Conservation (phyloP, 2,329 filamentous ascomycete genomes). For the Penicillium digitatum region DNA sequence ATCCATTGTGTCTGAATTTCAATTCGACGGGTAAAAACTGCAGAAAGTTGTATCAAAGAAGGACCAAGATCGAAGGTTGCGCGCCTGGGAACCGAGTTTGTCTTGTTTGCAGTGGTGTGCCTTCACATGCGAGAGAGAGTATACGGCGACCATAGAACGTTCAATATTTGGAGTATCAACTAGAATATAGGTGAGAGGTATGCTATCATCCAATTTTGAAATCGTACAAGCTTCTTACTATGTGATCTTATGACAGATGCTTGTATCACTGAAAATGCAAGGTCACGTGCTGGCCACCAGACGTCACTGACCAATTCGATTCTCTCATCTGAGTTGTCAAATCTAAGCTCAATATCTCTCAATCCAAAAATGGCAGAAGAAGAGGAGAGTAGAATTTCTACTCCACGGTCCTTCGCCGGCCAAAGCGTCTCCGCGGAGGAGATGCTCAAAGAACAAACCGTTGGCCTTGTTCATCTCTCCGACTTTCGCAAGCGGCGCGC, state of each 20-base stretch:
- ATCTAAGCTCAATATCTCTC: conserved; percentile 2
- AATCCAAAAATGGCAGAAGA: conserved; percentile 28
- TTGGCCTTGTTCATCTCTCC: conserved; percentile 84
- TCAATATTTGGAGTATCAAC: too few species aligned
- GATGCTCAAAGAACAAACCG: conserved; percentile 76
- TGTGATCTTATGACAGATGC: not conserved
- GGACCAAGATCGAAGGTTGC: conserved; percentile 13
- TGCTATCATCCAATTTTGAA: too few species aligned
- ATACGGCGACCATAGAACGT: too few species aligned
- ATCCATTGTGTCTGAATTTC: conserved; percentile 36
- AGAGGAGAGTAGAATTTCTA: conserved; percentile 41
- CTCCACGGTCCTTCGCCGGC: conserved; percentile 60
- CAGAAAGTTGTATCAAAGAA: conserved; percentile 13
- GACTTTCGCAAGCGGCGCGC: conserved; percentile 96
- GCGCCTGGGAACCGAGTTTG: conserved; percentile 18
- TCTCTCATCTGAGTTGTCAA: not conserved
- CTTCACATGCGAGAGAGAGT: not conserved
- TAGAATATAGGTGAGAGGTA: not conserved
- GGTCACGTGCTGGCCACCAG: conserved; percentile 13
- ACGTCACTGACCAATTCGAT: conserved; percentile 12
- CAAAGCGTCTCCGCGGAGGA: conserved; percentile 76
- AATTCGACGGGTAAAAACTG: not conserved
- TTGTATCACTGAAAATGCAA: not conserved
- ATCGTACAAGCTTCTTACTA: not conserved
- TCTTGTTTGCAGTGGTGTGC: conserved; percentile 22